Evolutionary conservation across 108 stramenopile species (phyloP).

Genomic region (Fragilariopsis cylindrus): DNA sequence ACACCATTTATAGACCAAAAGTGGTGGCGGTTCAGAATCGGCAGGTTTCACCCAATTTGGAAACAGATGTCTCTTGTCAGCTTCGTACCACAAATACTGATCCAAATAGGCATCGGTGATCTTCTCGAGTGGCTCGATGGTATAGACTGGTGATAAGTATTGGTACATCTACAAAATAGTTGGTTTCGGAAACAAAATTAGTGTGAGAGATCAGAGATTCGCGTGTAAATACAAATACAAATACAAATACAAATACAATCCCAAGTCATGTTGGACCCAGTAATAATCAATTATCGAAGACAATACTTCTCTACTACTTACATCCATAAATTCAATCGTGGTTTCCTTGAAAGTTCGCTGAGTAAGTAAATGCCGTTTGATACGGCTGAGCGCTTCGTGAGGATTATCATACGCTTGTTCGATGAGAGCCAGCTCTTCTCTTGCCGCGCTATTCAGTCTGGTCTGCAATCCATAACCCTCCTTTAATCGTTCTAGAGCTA

Average conservation of each 20-base stretch:
- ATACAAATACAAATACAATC: no score
- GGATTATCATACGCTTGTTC: conserved; percentile 99
- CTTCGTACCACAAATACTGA: conserved; percentile 99
- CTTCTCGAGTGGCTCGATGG: conserved; percentile 97
- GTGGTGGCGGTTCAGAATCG: conserved; percentile 98
- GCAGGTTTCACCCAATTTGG: conserved; percentile 98
- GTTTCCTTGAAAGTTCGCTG: conserved; percentile 99
- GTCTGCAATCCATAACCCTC: conserved; percentile 94
- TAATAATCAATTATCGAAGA: background rate
- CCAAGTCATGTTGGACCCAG: no score
- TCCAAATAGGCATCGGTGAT: conserved; percentile 99
- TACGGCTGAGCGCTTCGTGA: conserved; percentile 97
- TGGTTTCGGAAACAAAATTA: background rate
- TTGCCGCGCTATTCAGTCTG: conserved; percentile 92
- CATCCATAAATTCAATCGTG: conserved; percentile 97
- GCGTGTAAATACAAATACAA: no score
- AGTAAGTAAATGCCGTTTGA: conserved; percentile 98
- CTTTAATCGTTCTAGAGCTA: conserved; percentile 98
- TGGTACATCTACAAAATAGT: conserved; percentile 72
- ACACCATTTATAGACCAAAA: conserved; percentile 99
- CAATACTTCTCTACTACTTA: background rate
- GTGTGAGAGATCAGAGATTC: background rate
- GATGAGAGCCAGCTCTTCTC: conserved; percentile 98
- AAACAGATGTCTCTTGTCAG: conserved; percentile 96
- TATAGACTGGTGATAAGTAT: conserved; percentile 96